phyloP scores from a whole-genome alignment of 805 yeast species.

The Hanseniaspora hatyaiensis region DNA sequence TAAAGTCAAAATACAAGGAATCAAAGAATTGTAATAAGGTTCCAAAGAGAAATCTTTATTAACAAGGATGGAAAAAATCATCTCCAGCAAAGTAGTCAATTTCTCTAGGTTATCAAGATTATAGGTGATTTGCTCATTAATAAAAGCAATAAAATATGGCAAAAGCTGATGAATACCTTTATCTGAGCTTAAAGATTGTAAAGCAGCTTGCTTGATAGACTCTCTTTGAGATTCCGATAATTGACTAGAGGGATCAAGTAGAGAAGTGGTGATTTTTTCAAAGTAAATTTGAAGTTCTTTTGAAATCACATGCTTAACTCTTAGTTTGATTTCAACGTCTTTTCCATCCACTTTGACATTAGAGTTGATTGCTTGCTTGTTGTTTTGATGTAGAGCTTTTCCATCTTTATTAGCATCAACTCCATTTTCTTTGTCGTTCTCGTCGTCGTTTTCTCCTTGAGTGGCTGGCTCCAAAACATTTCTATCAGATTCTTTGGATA shows the following conservation, averaged over 20 bases:
- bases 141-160: constrained; percentile 91
- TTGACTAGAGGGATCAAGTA: constrained; percentile 25
- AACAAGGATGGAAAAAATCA: constrained; percentile 68
- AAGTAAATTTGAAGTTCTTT: constrained; percentile 89
- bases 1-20: constrained; percentile 91
- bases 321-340: constrained; percentile 63
- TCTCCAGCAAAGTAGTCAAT: constrained; percentile 76
- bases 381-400: not conserved
- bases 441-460: constrained; percentile 20
- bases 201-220: constrained; percentile 61
- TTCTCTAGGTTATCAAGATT: constrained; percentile 62
- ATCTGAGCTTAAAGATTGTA: constrained; percentile 73
- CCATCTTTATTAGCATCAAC: not conserved
- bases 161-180: constrained; percentile 95
- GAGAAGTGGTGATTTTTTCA: constrained; percentile 75
- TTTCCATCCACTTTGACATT: constrained; percentile 32
- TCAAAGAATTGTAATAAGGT: constrained; percentile 89
- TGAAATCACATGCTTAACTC: constrained; percentile 88
- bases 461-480: constrained; percentile 16
- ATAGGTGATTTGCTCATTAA: constrained; percentile 87
- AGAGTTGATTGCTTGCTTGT: constrained; percentile 1
- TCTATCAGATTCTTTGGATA: constrained; percentile 16
- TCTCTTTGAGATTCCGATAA: constrained; percentile 31
- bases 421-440: not conserved
- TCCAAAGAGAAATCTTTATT: constrained; percentile 81